Evolutionary conservation across 768 basidiomycete species (phyloP).

Genomic region (Termitomyces sp.): DNA sequence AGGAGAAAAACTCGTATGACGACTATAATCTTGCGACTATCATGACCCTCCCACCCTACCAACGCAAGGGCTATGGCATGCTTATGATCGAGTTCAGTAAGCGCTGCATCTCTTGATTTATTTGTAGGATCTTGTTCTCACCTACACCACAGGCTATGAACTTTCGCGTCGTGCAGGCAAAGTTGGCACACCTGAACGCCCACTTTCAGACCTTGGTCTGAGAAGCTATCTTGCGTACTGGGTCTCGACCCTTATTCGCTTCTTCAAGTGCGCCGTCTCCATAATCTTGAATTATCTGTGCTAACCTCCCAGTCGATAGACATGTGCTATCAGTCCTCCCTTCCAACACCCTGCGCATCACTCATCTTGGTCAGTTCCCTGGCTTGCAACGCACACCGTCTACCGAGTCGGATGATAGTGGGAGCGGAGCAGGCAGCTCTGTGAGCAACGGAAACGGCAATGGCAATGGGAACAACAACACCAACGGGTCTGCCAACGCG

Average conservation of each 20-base stretch:
- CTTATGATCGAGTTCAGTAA: slow-evolving; percentile 97
- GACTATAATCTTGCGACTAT: slow-evolving; percentile 98
- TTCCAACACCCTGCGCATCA: slow-evolving; percentile 44
- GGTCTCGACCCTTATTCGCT: slow-evolving; percentile 80
- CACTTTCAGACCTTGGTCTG: slow-evolving; percentile 89
- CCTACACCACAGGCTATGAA: slow-evolving; percentile 71
- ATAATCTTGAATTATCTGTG: background rate
- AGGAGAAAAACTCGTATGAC: slow-evolving; percentile 96
- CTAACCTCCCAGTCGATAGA: slow-evolving; percentile 18
- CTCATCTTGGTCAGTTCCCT: slow-evolving; percentile 40
- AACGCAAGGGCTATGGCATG: slow-evolving; percentile 87
- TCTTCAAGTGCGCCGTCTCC: slow-evolving; percentile 55
- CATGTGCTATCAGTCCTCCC: slow-evolving; percentile 62
- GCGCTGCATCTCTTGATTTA: slow-evolving; percentile 23
- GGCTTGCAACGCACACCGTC: slow-evolving; percentile 33
- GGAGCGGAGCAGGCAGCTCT: background rate
- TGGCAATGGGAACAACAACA: background rate
- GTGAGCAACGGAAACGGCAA: background rate
- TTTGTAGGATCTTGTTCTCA: background rate
- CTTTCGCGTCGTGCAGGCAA: slow-evolving; percentile 77
- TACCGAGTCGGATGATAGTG: slow-evolving; percentile 20
- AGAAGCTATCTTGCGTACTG: slow-evolving; percentile 89
- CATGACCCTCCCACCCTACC: slow-evolving; percentile 90
- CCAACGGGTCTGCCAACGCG: background rate
- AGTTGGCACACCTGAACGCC: slow-evolving; percentile 91